Conservation (phyloP, 2,329 filamentous ascomycete species). For the Fonsecaea nubica region DNA sequence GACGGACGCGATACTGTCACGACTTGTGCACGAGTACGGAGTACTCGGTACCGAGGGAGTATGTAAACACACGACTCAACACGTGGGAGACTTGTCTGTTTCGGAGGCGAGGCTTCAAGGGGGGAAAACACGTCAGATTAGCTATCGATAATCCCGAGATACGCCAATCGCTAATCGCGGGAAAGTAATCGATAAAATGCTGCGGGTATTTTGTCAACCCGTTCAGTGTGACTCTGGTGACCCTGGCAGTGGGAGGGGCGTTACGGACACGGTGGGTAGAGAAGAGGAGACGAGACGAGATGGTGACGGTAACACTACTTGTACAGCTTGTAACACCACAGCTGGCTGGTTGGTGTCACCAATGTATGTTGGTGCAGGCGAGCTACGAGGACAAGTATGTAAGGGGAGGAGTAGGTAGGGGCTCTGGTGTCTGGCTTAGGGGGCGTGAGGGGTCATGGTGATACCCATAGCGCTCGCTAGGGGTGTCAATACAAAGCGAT, state of each 20-base stretch:
- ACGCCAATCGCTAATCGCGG: conserved; percentile 3
- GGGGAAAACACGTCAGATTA: neutral
- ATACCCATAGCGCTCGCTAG: too few relatives aligned
- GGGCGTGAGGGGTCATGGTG: too few relatives aligned
- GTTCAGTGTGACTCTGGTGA: neutral
- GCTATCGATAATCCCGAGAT: neutral
- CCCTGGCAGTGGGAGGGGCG: neutral
- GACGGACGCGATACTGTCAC: too few relatives aligned
- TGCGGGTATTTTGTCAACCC: neutral
- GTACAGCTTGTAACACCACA: too few relatives aligned
- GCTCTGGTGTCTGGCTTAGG: too few relatives aligned
- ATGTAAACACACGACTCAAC: neutral
- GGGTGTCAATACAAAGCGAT: too few relatives aligned
- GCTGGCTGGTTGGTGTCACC: too few relatives aligned
- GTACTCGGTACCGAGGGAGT: too few relatives aligned
- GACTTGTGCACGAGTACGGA: too few relatives aligned
- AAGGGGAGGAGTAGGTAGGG: too few relatives aligned
- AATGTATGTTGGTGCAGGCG: too few relatives aligned
- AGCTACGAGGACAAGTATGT: too few relatives aligned
- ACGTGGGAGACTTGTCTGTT: neutral
- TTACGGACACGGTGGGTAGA: neutral
- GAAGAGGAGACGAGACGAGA: neutral
- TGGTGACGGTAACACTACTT: neutral
- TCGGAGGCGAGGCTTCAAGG: neutral
- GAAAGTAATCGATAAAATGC: neutral